Conservation (phyloP, 495 filamentous ascomycete species). For the Aspergillus funiculosus region DNA sequence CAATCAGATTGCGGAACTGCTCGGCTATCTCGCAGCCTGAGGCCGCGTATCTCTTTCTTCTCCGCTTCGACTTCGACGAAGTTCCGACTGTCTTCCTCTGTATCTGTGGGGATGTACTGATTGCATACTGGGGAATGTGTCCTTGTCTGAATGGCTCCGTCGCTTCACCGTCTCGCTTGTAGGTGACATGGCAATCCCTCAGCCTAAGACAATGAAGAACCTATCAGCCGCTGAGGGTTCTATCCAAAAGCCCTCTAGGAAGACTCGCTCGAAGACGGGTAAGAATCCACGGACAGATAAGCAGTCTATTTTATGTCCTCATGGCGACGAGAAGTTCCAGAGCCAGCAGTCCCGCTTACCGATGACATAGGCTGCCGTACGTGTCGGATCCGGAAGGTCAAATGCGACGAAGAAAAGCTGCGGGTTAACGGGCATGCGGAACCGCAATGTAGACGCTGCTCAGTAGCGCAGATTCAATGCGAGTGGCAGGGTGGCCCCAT, state of each 20-base stretch:
- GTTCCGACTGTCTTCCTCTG: too few relatives aligned
- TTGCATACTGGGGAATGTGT: too few relatives aligned
- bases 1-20: too few relatives aligned
- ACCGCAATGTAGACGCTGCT: slow-evolving; percentile 30
- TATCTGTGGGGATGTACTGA: too few relatives aligned
- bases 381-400: slow-evolving; percentile 33
- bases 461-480: slow-evolving; percentile 24
- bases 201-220: too few relatives aligned
- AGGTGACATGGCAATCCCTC: too few relatives aligned
- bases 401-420: slow-evolving; percentile 34
- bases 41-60: too few relatives aligned
- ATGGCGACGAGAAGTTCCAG: not conserved
- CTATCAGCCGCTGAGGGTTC: too few relatives aligned
- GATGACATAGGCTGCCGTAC: slow-evolving; percentile 27
- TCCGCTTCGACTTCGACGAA: too few relatives aligned
- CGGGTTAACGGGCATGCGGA: slow-evolving; percentile 19
- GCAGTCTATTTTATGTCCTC: not conserved
- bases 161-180: not conserved
- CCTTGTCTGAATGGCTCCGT: slow-evolving; percentile 36
- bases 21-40: too few relatives aligned
- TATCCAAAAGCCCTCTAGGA: slow-evolving; percentile 18
- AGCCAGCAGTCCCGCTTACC: not conserved
- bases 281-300: slow-evolving; percentile 5
- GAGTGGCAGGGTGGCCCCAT: slow-evolving; percentile 31
- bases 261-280: slow-evolving; percentile 33